These are phyloP conservation scores for Globisporangium nagaii DNA, from an alignment of 352 stramenopile species.

Conservation along the genomic window DNA sequence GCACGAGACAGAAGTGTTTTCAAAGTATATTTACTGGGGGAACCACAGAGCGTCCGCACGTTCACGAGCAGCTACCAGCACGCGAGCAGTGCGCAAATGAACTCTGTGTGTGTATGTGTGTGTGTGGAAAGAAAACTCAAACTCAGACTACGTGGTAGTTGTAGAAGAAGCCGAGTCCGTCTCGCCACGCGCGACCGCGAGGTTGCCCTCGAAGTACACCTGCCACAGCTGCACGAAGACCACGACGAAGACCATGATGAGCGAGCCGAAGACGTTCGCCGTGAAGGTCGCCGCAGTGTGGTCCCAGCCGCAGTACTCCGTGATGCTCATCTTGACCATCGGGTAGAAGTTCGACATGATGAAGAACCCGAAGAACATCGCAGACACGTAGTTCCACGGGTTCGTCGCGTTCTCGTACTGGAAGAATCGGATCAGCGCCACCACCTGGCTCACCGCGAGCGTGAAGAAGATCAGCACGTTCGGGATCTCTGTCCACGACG, in stretches of 20 bases:
- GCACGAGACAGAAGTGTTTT: too few species aligned
- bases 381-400: constrained; percentile 86
- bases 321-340: constrained; percentile 91
- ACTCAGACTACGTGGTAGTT: constrained; percentile 1
- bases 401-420: constrained; percentile 87
- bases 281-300: constrained; percentile 81
- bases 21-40: too few species aligned
- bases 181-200: constrained; percentile 51
- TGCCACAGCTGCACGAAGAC: constrained; percentile 88
- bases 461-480: constrained; percentile 89
- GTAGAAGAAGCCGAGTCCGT: background rate
- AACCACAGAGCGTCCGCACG: too few species aligned
- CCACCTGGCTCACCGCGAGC: constrained; percentile 63
- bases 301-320: constrained; percentile 86
- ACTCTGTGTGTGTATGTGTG: background rate
- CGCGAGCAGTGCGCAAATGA: too few species aligned
- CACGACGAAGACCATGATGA: constrained; percentile 79
- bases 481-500: constrained; percentile 83
- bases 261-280: constrained; percentile 78
- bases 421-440: constrained; percentile 82
- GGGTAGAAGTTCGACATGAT: constrained; percentile 85
- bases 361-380: constrained; percentile 87
- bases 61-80: too few species aligned
- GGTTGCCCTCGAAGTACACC: constrained; percentile 74
- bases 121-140: constrained; percentile 4